Evolutionary conservation across 176 grass and related monocot genomes (phyloP), one percentile per base, ranked within the genome.

Genomic region (Phyllostachys edulis): DNA sequence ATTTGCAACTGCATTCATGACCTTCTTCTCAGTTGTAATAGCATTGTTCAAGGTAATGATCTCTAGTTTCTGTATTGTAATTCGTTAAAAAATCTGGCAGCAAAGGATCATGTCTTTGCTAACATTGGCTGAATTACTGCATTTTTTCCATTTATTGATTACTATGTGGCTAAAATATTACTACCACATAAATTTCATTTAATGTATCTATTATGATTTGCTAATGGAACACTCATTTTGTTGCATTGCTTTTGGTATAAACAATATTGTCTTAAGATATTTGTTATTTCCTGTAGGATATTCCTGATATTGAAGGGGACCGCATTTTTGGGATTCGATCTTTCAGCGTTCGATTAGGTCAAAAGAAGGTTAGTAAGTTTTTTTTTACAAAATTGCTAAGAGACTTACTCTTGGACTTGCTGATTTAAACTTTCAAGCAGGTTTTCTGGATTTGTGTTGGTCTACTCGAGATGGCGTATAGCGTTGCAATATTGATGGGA

Each of bases 11-110:
- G 93, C 87, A 60, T 99, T 99, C 78, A 96, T 99, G 96, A 92
- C 82, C 27, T 99, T 99, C 91, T 99, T 99, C 88, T 96, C 93
- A 82, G 89, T 99, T 89, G 96, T 99, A 65, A 99, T 99, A 84
- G 96, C 96, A 79, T 73, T 99, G 18, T 99, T 99, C 84, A 99
- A 99, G 96, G 96, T 96, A 91, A 89, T 8, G 4, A n/a, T 21
- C 29, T 26, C 39, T 9, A 75, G 5, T 54, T 51, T 18, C 18
- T 70, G 51, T n/a, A 80, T 13, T 32, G 20, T 41, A 69, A 39
- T 16, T 82, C 15, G 34, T 40, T 82, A 16, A 13, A 10, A 15
- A 15, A 69, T 40, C 27, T 69, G 18, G 14, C 37, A 27, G 5
- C 14, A 60, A 51, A 76, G 18, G 9, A 14, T 62, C 23, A 24